Evolutionary conservation across 2,329 filamentous ascomycete species (phyloP).

Genomic region (Hortaea sp.): DNA sequence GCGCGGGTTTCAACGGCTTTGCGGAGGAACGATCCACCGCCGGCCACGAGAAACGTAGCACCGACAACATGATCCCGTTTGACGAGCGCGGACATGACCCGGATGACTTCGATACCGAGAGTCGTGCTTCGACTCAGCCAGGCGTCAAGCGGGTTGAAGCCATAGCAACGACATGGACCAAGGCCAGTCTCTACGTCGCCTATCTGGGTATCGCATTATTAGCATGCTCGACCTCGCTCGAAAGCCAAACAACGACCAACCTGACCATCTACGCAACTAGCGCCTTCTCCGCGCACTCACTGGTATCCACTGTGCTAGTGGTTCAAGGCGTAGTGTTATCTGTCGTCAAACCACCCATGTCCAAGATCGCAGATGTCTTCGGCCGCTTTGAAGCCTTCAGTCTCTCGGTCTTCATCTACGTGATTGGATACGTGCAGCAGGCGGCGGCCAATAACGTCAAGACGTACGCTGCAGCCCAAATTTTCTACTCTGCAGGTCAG

Average conservation of each 20-base stretch:
- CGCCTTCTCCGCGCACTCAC: constrained; percentile 52
- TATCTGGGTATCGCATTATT: constrained; percentile 36
- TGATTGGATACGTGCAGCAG: constrained; percentile 49
- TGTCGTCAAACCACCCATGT: constrained; percentile 51
- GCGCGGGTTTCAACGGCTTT: not conserved
- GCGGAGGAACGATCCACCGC: not conserved
- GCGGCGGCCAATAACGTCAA: constrained; percentile 45
- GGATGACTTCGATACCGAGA: not conserved
- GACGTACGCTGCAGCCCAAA: constrained; percentile 46
- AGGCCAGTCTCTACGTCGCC: constrained; percentile 34
- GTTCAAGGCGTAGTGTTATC: constrained; percentile 54
- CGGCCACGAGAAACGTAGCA: not conserved
- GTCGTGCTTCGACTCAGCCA: constrained; percentile 28
- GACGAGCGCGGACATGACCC: not conserved
- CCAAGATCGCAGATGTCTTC: constrained; percentile 53
- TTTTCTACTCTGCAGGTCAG: constrained; percentile 53
- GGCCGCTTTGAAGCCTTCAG: constrained; percentile 51
- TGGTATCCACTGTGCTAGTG: constrained; percentile 55
- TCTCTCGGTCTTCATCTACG: constrained; percentile 44
- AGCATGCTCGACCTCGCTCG: constrained; percentile 57
- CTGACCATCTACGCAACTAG: constrained; percentile 57
- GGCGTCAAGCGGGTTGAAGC: constrained; percentile 41
- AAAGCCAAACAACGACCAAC: constrained; percentile 52
- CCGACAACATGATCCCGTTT: constrained; percentile 1
- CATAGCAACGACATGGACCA: constrained; percentile 41